phyloP scores from a whole-genome alignment of 2,329 filamentous ascomycete genomes.

The Metarhizium humberi region DNA sequence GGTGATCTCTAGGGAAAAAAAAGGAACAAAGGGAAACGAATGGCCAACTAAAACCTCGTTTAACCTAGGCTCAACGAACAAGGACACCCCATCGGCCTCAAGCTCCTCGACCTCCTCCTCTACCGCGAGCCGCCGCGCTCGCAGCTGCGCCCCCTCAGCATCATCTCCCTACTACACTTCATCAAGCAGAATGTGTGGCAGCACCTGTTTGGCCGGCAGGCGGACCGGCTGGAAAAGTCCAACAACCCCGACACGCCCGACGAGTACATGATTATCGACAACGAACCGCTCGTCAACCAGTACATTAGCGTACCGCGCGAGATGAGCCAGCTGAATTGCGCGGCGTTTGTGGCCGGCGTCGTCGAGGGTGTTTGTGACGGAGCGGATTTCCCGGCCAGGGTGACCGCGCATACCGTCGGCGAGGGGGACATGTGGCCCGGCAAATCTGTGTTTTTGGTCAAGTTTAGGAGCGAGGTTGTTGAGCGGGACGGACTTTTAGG shows the following conservation, averaged over 20 bases:
- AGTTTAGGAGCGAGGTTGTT: constrained; percentile 84
- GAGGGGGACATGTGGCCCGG: constrained; percentile 86
- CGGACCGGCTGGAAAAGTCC: constrained; percentile 86
- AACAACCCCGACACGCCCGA: constrained; percentile 73
- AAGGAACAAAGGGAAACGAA: too few species aligned
- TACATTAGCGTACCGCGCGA: constrained; percentile 91
- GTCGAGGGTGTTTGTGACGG: constrained; percentile 95
- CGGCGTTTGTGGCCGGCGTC: constrained; percentile 88
- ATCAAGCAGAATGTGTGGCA: constrained; percentile 90
- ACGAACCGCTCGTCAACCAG: constrained; percentile 90
- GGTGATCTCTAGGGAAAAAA: neutral
- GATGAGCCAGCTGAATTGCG: constrained; percentile 94
- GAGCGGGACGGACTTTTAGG: constrained; percentile 81
- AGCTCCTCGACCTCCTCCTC: constrained; percentile 89
- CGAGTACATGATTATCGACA: constrained; percentile 99
- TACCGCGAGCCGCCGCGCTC: constrained; percentile 66
- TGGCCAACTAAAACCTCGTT: too few species aligned
- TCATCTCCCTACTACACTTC: constrained; percentile 87
- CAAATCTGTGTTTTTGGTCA: constrained; percentile 90
- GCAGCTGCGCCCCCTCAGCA: constrained; percentile 71
- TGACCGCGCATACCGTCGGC: constrained; percentile 74
- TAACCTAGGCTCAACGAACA: constrained; percentile 67
- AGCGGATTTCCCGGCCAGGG: constrained; percentile 77
- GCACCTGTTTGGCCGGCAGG: constrained; percentile 82
- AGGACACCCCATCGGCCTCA: constrained; percentile 88